Evolutionary conservation across 139 green algal species (phyloP).

Genomic region (Tetraselmis striata): DNA sequence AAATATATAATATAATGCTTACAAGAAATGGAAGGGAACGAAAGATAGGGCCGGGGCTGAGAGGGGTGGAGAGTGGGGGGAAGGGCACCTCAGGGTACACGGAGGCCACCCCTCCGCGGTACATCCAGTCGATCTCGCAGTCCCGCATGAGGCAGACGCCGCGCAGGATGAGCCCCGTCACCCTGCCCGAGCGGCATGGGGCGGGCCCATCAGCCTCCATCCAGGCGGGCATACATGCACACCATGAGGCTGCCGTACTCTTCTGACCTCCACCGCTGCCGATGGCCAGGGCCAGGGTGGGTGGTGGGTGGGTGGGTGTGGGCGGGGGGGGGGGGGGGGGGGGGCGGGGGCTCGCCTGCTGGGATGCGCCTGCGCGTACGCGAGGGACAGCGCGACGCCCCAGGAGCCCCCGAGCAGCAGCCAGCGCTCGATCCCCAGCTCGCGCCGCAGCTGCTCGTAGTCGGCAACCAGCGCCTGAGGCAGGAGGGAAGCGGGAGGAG

Average conservation of each 20-base stretch:
- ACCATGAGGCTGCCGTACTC: too few species aligned
- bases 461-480: slow-evolving; percentile 48
- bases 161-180: slow-evolving; percentile 48
- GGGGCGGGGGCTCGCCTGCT: neutral
- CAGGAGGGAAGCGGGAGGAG: too few species aligned
- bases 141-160: slow-evolving; percentile 64
- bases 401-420: slow-evolving; percentile 67
- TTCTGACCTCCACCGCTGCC: too few species aligned
- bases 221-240: neutral
- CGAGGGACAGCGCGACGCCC: slow-evolving; percentile 53
- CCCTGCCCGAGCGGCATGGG: slow-evolving; percentile 6
- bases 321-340: neutral
- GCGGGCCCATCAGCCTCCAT: neutral
- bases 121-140: slow-evolving; percentile 66
- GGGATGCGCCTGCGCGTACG: slow-evolving; percentile 48
- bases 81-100: slow-evolving; percentile 26
- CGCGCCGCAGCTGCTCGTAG: slow-evolving; percentile 42
- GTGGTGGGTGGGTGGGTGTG: too few species aligned
- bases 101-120: slow-evolving; percentile 29
- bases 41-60: neutral
- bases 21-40: too few species aligned
- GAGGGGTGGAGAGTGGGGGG: too few species aligned
- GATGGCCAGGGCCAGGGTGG: too few species aligned
- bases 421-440: slow-evolving; percentile 42
- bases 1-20: too few species aligned